Evolutionary conservation across 2,329 filamentous ascomycete species (phyloP), one percentile per base, ranked within the genome.

Genomic region (Colletotrichum tabaci): DNA sequence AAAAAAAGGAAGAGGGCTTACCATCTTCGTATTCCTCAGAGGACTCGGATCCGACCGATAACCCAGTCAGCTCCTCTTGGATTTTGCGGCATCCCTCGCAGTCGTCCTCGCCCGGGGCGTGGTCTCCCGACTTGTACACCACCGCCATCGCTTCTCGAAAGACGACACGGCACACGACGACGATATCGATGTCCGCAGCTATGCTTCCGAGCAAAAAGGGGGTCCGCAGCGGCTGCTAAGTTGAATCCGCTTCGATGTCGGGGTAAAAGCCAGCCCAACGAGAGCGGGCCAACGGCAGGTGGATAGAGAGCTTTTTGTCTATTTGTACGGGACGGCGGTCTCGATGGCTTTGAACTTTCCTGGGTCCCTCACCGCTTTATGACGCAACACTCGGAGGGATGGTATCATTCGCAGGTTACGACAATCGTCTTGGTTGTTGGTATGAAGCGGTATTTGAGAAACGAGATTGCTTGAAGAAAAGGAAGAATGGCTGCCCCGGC

Each of bases 51-150:
- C 47, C 58, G 52, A 42, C 26, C 21, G 65, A 71, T 18, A 71
- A 52, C 26, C 55, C 65, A 21, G 68, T 50, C n/a, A 71, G 57
- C 15, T 71, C 72, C 50, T 50, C 52, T 13, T 67, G 52, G n/a
- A 74, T 74, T 57, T 68, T 71, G 26, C 67, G 57, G 65, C 73
- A 74, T 15, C 71, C 67, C 40, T 61, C 56, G 52, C 73, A 74
- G 38, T 62, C 67, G 46, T 67, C 65, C 44, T 52, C 23, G 9
- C 61, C 60, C 2, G 49, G 55, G 21, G 56, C 35, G 44, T 66
- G 70, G 21, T 42, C 62, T 8, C 46, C 58, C 26, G 71, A 46
- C 35, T 61, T 53, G 47, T 47, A 63, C 13, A 68, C 57, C 58
- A 52, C 21, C 3, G 66, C 53, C 61, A 66, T 70, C 18, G 57